Conservation (phyloP, 2,329 filamentous ascomycete species). For the Tolypocladium guangdongense region DNA sequence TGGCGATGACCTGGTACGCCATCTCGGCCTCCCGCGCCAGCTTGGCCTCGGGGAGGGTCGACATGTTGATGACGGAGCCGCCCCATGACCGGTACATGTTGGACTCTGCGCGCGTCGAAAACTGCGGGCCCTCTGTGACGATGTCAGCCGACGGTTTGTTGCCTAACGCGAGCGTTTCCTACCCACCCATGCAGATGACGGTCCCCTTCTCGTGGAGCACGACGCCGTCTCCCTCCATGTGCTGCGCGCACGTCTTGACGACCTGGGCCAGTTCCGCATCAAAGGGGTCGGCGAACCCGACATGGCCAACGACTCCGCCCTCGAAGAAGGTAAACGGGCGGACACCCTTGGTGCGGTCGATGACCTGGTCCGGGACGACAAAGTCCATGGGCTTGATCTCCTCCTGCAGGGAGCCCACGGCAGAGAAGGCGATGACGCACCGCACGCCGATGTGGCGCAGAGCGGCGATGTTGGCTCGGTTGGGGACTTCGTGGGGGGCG, state of each 20-base stretch:
- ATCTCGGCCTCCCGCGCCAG: slow-evolving; percentile 93
- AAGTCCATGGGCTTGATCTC: slow-evolving; percentile 94
- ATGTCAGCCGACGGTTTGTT: background rate
- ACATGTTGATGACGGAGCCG: slow-evolving; percentile 97
- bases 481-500: slow-evolving; percentile 89
- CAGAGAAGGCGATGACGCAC: slow-evolving; percentile 86
- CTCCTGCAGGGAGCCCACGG: slow-evolving; percentile 86
- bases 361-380: slow-evolving; percentile 89
- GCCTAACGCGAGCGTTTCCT: background rate
- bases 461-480: slow-evolving; percentile 96
- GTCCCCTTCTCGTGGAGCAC: slow-evolving; percentile 75
- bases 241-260: slow-evolving; percentile 63
- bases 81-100: slow-evolving; percentile 93
- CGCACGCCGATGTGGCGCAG: slow-evolving; percentile 81
- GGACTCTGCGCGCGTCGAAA: slow-evolving; percentile 91
- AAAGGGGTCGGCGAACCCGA: slow-evolving; percentile 93
- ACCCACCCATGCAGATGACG: slow-evolving; percentile 80
- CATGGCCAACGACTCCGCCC: slow-evolving; percentile 81
- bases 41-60: slow-evolving; percentile 87
- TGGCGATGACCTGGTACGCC: slow-evolving; percentile 96
- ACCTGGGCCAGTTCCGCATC: slow-evolving; percentile 67
- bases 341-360: slow-evolving; percentile 93
- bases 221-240: slow-evolving; percentile 74
- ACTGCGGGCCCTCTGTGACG: slow-evolving; percentile 79
- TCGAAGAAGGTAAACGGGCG: slow-evolving; percentile 95